A percentile compares a stretch with the other conserved stretches of the same genome.
Evolutionary conservation across 257 asterid species (phyloP).

Genomic region (Coffea canephora): DNA sequence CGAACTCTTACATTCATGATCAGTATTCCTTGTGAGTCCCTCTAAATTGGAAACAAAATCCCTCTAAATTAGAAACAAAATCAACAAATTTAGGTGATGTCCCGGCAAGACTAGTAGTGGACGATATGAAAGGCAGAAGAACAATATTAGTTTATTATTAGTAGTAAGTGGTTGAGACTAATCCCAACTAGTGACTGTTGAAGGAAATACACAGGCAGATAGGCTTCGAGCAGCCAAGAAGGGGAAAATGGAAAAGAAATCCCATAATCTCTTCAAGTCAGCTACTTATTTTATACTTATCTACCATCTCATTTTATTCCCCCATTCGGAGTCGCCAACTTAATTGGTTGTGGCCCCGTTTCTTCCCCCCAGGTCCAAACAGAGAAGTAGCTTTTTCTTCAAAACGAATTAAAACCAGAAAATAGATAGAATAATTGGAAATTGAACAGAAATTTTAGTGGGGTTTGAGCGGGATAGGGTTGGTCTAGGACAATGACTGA

Average conservation of each 20-base stretch:
- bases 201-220: too few relatives aligned
- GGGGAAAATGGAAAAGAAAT: too few relatives aligned
- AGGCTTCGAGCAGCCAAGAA: too few relatives aligned
- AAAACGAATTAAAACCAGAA: neutral
- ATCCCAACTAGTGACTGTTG: neutral
- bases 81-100: too few relatives aligned
- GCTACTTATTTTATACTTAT: neutral
- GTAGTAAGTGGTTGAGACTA: neutral
- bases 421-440: neutral
- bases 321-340: neutral
- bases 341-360: neutral
- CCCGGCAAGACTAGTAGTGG: neutral
- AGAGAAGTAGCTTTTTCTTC: neutral
- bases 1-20: too few relatives aligned
- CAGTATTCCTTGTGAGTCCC: too few relatives aligned
- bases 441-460: neutral
- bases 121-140: neutral
- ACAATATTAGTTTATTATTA: neutral
- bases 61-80: too few relatives aligned
- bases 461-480: too few relatives aligned
- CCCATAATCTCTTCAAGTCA: neutral
- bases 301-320: neutral
- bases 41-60: too few relatives aligned
- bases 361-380: neutral
- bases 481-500: neutral